A percentile compares a stretch with the other conserved stretches of the same genome.
phyloP scores from a whole-genome alignment of 1,139 yeast genomes.

The Saccharomyces hybrid region DNA sequence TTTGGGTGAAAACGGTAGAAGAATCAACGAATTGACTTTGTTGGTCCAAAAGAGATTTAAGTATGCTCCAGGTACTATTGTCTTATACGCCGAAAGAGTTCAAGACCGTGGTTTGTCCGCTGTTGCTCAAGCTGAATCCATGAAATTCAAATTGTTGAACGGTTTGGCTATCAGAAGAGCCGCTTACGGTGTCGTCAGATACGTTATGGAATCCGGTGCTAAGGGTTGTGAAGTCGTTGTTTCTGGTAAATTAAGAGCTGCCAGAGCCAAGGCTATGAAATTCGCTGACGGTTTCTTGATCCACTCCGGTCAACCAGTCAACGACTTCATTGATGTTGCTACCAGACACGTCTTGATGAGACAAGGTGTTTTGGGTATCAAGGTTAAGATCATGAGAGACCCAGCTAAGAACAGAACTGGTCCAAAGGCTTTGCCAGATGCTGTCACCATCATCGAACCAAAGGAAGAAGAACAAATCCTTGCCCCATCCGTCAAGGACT shows the following conservation, averaged over 20 bases:
- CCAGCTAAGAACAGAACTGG: conserved; percentile 88
- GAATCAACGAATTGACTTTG: conserved; percentile 98
- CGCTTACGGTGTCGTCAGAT: conserved; percentile 99
- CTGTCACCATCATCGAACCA: conserved; percentile 90
- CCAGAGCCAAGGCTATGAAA: conserved; percentile 99
- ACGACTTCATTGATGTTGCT: conserved; percentile 96
- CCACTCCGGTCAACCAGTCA: conserved; percentile 99
- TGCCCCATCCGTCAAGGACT: conserved; percentile 79
- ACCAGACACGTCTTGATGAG: conserved; percentile 99
- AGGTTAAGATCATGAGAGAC: conserved; percentile 99
- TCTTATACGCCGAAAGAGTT: conserved; percentile 97
- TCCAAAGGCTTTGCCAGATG: conserved; percentile 93
- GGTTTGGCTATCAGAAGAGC: conserved; percentile 99
- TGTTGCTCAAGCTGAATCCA: conserved; percentile 99
- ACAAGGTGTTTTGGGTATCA: conserved; percentile 99
- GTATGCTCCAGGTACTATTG: conserved; percentile 89
- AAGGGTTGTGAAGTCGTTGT: conserved; percentile 99
- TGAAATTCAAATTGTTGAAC: conserved; percentile 94
- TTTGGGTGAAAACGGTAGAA: conserved; percentile 99
- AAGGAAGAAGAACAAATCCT: conserved; percentile 89
- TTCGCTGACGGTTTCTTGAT: conserved; percentile 99
- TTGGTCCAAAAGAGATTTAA: conserved; percentile 98
- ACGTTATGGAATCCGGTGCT: conserved; percentile 99
- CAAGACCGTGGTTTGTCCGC: conserved; percentile 99
- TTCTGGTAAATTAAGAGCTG: conserved; percentile 99